phyloP scores from a whole-genome alignment of 2,329 filamentous ascomycete genomes.

The Arthrinium puccinioides region DNA sequence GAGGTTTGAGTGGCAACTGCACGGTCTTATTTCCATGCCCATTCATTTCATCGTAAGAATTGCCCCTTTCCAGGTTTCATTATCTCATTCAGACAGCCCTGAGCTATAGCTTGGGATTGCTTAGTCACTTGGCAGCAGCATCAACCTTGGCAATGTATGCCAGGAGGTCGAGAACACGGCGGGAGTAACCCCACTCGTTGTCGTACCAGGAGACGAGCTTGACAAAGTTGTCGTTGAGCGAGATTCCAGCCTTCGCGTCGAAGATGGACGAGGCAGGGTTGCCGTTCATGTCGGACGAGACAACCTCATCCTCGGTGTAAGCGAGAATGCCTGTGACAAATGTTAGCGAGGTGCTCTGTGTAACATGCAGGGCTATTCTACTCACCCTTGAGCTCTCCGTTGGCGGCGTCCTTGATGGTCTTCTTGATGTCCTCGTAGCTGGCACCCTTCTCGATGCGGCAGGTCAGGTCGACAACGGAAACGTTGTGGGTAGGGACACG shows the following conservation, averaged over 20 bases:
- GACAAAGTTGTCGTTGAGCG: slow-evolving; percentile 96
- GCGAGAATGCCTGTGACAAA: slow-evolving; percentile 64
- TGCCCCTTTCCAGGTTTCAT: neutral
- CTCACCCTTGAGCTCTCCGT: slow-evolving; percentile 79
- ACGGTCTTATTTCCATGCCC: slow-evolving; percentile 1
- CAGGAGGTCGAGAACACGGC: slow-evolving; percentile 80
- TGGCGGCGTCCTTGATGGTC: slow-evolving; percentile 78
- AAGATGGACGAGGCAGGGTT: slow-evolving; percentile 95
- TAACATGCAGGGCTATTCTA: slow-evolving; percentile 7
- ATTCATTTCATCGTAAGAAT: neutral
- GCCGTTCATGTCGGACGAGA: slow-evolving; percentile 90
- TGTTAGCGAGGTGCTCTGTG: slow-evolving; percentile 8
- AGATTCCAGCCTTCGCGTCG: slow-evolving; percentile 98
- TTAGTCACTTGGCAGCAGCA: slow-evolving; percentile 41
- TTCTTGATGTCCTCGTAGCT: slow-evolving; percentile 89
- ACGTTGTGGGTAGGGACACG: slow-evolving; percentile 98
- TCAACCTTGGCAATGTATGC: slow-evolving; percentile 76
- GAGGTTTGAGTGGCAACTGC: no score
- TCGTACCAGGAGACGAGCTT: slow-evolving; percentile 99
- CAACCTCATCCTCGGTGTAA: slow-evolving; percentile 96
- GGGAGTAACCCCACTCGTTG: slow-evolving; percentile 99
- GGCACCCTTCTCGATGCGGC: slow-evolving; percentile 85
- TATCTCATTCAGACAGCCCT: neutral
- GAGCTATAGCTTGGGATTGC: slow-evolving; percentile 14
- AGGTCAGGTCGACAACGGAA: slow-evolving; percentile 96